phyloP scores from a whole-genome alignment of 2,329 filamentous ascomycete species.

The Onygena corvina region DNA sequence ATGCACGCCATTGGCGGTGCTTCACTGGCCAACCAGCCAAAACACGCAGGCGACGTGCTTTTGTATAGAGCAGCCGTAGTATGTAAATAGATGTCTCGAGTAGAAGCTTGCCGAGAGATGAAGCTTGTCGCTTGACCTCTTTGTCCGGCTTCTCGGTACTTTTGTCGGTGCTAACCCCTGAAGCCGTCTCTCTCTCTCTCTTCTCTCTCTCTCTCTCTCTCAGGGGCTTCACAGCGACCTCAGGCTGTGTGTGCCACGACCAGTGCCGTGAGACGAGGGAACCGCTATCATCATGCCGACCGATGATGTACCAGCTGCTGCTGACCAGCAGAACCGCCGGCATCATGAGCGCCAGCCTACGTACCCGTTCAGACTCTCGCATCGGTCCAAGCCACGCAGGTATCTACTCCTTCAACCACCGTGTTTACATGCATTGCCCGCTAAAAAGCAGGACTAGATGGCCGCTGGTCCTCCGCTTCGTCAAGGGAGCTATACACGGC shows the following conservation, averaged over 20 bases:
- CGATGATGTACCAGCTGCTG: neutral
- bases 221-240: neutral
- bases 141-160: neutral
- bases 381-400: conserved; percentile 19
- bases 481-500: conserved; percentile 51
- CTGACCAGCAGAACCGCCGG: neutral
- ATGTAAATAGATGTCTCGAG: no score
- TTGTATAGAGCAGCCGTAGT: no score
- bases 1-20: neutral
- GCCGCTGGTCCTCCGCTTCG: conserved; percentile 52
- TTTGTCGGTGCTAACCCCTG: neutral
- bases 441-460: conserved; percentile 33
- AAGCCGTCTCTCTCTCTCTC: no score
- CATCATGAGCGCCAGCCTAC: conserved; percentile 14
- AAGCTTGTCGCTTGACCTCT: neutral
- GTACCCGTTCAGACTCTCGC: conserved; percentile 17
- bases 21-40: no score
- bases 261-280: neutral
- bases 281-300: neutral
- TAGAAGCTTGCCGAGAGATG: no score
- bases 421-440: neutral
- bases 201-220: no score
- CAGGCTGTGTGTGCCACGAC: no score
- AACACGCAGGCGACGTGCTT: no score
- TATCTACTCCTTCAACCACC: conserved; percentile 6